phyloP scores from a whole-genome alignment of 805 yeast genomes.

The Nakazawaea sp. region DNA sequence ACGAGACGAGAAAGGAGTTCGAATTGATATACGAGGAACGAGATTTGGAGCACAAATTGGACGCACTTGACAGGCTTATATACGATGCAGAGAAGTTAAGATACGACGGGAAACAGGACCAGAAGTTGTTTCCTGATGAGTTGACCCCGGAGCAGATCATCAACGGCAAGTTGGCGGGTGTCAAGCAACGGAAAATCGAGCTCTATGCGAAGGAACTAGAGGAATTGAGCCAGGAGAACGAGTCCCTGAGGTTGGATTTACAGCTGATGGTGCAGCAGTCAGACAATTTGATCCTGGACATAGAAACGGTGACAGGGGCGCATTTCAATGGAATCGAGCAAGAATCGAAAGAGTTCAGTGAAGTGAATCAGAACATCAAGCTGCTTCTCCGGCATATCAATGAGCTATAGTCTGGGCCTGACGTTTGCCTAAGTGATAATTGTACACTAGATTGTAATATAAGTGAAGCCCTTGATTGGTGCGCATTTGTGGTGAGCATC shows the following conservation, averaged over 20 bases:
- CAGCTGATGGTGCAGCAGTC: neutral
- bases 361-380: conserved; percentile 5
- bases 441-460: no score
- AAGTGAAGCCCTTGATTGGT: no score
- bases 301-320: neutral
- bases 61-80: conserved; percentile 42
- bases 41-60: conserved; percentile 32
- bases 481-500: no score
- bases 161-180: conserved; percentile 12
- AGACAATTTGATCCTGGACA: neutral
- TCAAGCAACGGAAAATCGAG: conserved; percentile 13
- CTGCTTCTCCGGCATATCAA: conserved; percentile 1
- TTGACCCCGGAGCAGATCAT: conserved; percentile 19
- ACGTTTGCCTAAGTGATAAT: no score
- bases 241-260: conserved; percentile 11
- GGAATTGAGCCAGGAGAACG: conserved; percentile 13
- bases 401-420: no score
- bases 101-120: conserved; percentile 11
- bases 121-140: conserved; percentile 13
- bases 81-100: conserved; percentile 24
- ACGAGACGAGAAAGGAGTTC: conserved; percentile 36
- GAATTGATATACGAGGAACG: conserved; percentile 39
- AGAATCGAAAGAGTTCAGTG: conserved; percentile 1
- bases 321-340: conserved; percentile 5
- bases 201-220: conserved; percentile 14